phyloP scores from a whole-genome alignment of 306 rosid genomes.

The Ochetophila trinervis region DNA sequence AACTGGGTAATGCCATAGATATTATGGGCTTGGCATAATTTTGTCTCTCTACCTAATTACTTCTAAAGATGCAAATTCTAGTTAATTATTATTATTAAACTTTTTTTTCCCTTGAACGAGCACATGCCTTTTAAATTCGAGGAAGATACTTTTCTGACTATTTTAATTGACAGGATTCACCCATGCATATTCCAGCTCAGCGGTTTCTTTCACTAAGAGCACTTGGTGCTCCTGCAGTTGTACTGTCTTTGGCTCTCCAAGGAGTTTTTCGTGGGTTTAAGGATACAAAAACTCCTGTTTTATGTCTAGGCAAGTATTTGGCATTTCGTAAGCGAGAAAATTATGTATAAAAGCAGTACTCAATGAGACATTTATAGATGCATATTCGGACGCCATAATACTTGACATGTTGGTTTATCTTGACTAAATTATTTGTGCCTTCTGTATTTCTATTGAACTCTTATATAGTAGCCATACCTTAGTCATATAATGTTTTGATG shows the following conservation, averaged over 20 bases:
- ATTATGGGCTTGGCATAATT: neutral
- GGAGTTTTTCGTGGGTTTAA: slow-evolving; percentile 97
- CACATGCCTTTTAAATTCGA: slow-evolving; percentile 1
- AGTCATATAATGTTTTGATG: neutral
- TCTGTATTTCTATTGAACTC: neutral
- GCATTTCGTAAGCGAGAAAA: neutral
- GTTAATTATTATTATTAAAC: neutral
- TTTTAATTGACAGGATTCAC: slow-evolving; percentile 55
- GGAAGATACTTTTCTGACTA: neutral
- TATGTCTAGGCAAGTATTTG: slow-evolving; percentile 77
- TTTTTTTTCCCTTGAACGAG: slow-evolving; percentile 3
- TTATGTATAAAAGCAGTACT: neutral
- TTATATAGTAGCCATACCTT: neutral
- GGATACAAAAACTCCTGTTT: slow-evolving; percentile 88
- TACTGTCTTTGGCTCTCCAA: slow-evolving; percentile 90
- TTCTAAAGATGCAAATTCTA: no score
- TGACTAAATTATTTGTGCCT: neutral
- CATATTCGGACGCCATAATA: neutral
- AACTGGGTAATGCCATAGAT: neutral
- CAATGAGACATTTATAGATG: neutral
- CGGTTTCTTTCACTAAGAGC: slow-evolving; percentile 77
- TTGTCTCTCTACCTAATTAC: neutral
- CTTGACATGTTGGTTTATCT: neutral
- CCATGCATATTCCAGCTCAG: slow-evolving; percentile 55
- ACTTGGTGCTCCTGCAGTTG: slow-evolving; percentile 97